These are phyloP conservation scores for Thraustochytrium sp. DNA, from an alignment of 352 stramenopile genomes.

Conservation along the genomic window DNA sequence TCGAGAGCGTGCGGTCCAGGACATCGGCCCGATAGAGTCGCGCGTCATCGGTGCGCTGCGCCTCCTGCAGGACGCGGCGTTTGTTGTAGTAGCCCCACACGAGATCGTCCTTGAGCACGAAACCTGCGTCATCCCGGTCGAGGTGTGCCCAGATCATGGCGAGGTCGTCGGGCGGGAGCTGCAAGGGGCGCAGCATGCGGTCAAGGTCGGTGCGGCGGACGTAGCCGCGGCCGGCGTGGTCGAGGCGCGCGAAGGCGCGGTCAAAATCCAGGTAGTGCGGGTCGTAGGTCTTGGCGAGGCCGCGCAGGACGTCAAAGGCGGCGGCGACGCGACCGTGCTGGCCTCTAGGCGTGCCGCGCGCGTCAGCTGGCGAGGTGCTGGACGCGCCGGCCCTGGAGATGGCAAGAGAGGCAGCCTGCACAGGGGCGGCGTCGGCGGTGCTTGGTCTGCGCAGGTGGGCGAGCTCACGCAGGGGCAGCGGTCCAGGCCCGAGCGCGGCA, in stretches of 20 bases:
- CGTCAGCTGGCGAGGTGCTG: neutral
- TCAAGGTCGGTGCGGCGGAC: neutral
- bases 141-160: slow-evolving; percentile 8
- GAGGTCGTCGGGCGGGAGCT: neutral
- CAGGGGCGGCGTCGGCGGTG: neutral
- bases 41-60: neutral
- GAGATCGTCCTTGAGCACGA: slow-evolving; percentile 1
- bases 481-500: neutral
- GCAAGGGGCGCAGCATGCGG: neutral
- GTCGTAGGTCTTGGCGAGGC: slow-evolving; percentile 23
- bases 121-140: neutral
- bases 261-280: slow-evolving; percentile 17
- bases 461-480: slow-evolving; percentile 1
- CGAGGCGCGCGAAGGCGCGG: neutral
- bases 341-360: neutral
- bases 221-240: neutral
- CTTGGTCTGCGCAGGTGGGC: neutral
- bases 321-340: neutral
- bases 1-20: neutral
- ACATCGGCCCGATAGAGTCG: neutral
- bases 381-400: neutral
- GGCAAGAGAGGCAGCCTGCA: neutral
- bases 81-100: slow-evolving; percentile 33
- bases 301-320: neutral
- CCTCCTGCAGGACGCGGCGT: neutral